Percentiles rank a stretch among this genome's conserved stretches.
These are phyloP conservation scores for Penicillium corylophilum DNA, from an alignment of 2,329 filamentous ascomycete species.

Conservation along the genomic window DNA sequence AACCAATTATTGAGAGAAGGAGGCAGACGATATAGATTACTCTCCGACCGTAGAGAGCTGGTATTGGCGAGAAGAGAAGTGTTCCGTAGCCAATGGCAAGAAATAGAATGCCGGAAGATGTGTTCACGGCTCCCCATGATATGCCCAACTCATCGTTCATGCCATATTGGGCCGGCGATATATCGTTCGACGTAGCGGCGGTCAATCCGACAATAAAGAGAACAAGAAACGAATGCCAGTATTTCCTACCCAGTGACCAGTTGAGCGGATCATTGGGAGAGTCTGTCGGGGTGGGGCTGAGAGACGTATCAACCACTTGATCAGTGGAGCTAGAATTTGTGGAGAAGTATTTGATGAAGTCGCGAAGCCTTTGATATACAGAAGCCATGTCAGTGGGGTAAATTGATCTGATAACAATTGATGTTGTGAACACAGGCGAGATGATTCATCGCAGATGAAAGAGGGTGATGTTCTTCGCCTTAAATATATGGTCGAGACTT, in stretches of 20 bases:
- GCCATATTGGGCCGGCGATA: slow-evolving; percentile 47
- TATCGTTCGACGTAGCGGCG: slow-evolving; percentile 57
- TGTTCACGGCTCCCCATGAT: slow-evolving; percentile 54
- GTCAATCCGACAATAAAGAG: slow-evolving; percentile 45
- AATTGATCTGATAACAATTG: no score
- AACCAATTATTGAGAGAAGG: slow-evolving; percentile 50
- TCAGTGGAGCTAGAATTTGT: no score
- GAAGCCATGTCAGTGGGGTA: no score
- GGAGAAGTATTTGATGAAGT: no score
- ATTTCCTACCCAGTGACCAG: slow-evolving; percentile 50
- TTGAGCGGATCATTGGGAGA: slow-evolving; percentile 56
- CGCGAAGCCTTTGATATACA: no score
- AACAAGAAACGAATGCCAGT: slow-evolving; percentile 53
- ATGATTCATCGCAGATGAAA: no score
- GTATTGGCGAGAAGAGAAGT: slow-evolving; percentile 53
- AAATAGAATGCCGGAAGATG: slow-evolving; percentile 58
- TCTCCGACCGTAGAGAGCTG: slow-evolving; percentile 56
- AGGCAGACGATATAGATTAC: slow-evolving; percentile 56
- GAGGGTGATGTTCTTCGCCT: no score
- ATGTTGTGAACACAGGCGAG: no score
- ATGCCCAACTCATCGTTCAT: slow-evolving; percentile 54
- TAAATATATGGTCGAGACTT: no score
- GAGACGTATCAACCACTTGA: no score
- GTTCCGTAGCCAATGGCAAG: slow-evolving; percentile 58
- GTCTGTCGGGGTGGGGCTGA: slow-evolving; percentile 13